Evolutionary conservation across 495 filamentous ascomycete genomes (phyloP).

Genomic region (Neurospora sp.): DNA sequence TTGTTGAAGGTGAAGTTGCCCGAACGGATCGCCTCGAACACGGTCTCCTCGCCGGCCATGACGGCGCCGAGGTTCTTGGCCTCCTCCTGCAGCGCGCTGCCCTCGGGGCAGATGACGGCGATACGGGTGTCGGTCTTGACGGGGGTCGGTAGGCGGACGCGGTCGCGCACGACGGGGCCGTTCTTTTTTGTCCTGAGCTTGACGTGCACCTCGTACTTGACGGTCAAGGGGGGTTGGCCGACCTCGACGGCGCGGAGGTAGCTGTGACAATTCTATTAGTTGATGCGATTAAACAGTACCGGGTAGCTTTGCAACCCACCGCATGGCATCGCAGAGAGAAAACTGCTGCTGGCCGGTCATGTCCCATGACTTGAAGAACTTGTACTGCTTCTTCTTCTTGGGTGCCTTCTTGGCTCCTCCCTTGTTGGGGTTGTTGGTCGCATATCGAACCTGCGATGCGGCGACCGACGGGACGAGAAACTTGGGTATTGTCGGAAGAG

Average conservation of each 20-base stretch:
- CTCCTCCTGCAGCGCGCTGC: constrained; percentile 54
- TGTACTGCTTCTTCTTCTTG: constrained; percentile 55
- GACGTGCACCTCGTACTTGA: constrained; percentile 84
- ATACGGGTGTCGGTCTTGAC: constrained; percentile 78
- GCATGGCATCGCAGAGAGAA: constrained; percentile 85
- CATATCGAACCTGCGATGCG: constrained; percentile 26
- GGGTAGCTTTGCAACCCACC: no score
- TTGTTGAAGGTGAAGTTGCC: constrained; percentile 77
- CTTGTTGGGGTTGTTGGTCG: constrained; percentile 16
- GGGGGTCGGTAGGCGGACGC: constrained; percentile 78
- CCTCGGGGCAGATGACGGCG: constrained; percentile 77
- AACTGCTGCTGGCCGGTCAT: constrained; percentile 53
- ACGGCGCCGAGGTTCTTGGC: constrained; percentile 67
- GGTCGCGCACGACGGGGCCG: constrained; percentile 75
- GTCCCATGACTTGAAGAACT: constrained; percentile 49
- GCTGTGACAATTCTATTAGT: constrained; percentile 34
- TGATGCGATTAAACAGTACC: no score
- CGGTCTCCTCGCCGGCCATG: constrained; percentile 71
- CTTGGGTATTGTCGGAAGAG: constrained; percentile 28
- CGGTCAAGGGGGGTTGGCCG: constrained; percentile 54
- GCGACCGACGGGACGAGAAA: constrained; percentile 31
- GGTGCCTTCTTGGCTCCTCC: constrained; percentile 36
- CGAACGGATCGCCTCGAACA: constrained; percentile 71
- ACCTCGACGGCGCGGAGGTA: constrained; percentile 90
- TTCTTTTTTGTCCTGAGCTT: constrained; percentile 70